These are phyloP conservation scores for Tolypocladium amazonense DNA, from an alignment of 2,329 filamentous ascomycete species.

Conservation along the genomic window DNA sequence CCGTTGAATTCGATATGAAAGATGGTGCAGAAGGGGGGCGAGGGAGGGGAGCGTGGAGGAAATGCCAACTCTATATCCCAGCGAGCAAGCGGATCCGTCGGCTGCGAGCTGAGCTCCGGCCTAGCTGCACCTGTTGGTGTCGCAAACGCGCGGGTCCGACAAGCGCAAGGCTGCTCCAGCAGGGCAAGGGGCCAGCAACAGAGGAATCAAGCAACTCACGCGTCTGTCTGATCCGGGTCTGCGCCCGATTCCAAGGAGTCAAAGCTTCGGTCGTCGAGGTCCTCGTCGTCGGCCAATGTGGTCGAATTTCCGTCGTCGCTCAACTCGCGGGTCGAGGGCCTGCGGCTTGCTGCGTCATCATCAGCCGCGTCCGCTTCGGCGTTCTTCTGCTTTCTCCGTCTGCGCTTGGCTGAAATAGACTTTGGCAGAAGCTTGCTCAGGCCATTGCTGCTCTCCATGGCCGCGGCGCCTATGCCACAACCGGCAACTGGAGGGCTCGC, in stretches of 20 bases:
- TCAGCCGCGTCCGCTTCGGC: constrained; percentile 17
- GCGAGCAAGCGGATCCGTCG: neutral
- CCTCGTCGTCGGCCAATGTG: constrained; percentile 20
- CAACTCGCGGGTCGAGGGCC: constrained; percentile 19
- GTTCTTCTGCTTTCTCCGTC: constrained; percentile 33
- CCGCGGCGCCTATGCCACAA: neutral
- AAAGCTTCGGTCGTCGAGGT: constrained; percentile 20
- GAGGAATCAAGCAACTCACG: constrained; percentile 2
- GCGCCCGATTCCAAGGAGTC: constrained; percentile 23
- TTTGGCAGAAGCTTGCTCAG: constrained; percentile 44
- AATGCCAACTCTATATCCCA: neutral
- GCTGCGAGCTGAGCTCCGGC: neutral
- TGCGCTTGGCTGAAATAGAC: constrained; percentile 36
- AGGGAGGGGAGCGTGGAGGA: neutral
- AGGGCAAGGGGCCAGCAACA: neutral
- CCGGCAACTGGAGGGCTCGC: neutral
- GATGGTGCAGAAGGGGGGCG: neutral
- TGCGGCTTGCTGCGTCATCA: constrained; percentile 19
- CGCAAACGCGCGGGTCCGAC: neutral
- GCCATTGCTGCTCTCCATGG: constrained; percentile 15
- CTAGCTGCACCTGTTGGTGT: neutral
- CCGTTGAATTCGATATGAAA: neutral
- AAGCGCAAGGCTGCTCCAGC: neutral
- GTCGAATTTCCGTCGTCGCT: constrained; percentile 20
- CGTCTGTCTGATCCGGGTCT: constrained; percentile 11